Base-by-base conservation (phyloP, 1,284 basidiomycete genomes). In the Puccinia novopanici region DNA sequence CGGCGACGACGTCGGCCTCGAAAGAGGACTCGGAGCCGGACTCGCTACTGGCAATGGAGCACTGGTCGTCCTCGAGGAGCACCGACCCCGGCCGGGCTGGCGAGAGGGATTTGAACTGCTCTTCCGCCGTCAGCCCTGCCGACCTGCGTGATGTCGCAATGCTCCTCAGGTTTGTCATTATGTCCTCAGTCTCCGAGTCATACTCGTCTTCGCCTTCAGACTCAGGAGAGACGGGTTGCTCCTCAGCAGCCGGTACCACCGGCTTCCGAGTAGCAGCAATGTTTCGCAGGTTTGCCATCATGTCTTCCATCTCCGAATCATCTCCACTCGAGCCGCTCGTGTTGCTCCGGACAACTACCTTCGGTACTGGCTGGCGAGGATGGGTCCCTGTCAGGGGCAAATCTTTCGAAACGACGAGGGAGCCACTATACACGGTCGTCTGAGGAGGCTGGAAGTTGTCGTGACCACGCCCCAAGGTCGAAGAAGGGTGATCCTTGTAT, bases 261-360 rank as follows among this genome's bases (percentile, higher is more conserved):
- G 27, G 67, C 48, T 54, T 54, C 5, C 52, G 52, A 5, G 52
- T 10, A 17, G n/a, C n/a, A 17, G 52, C 52, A n/a, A 54, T 17
- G n/a, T 19, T 54, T 6, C 52, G 52, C 5, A 54, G 27, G 59
- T 37, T 61, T 30, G 24, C 27, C 27, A 61, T 61, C 59, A 37
- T 61, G 9, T 37, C 59, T n/a, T 72, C 70, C 70, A 72, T 55
- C 52, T 72, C 70, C 19, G 70, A 72, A 34, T 72, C 70, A 4
- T 54, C 50, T 10, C 70, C 70, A 15, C 50, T 52, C 19, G 70
- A 72, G 27, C 5, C 50, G 45, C 13, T 40, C 5, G 1, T 52
- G 1, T 54, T 2, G 10, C 45, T 19, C 10, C 24, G 12, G 13
- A 45, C 45, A 13, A 37, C 24, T 48, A 17, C 2, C 27, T 52